A percentile compares a stretch with the other conserved stretches of the same genome.
phyloP scores from a whole-genome alignment of 1,284 basidiomycete species.

The Hypsizygus ulmarius region DNA sequence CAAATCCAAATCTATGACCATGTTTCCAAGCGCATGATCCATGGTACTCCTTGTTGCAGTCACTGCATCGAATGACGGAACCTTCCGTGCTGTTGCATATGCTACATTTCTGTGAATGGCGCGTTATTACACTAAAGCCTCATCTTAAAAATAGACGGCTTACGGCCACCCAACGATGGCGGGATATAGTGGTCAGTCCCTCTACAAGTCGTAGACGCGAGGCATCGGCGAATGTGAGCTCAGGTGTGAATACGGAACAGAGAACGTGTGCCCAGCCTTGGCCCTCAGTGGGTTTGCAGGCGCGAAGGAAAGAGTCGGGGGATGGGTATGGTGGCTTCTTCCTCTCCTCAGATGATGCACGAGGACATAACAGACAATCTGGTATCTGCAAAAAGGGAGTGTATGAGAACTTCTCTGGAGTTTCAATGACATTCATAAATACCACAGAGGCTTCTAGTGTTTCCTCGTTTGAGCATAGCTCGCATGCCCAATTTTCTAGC shows the following conservation, averaged over 20 bases:
- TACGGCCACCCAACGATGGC: conserved; percentile 63
- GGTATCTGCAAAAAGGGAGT: conserved; percentile 47
- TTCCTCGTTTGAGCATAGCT: conserved; percentile 81
- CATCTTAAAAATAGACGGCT: conserved; percentile 26
- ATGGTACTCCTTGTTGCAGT: conserved; percentile 82
- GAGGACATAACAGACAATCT: conserved; percentile 75
- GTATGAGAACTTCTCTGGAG: conserved; percentile 3
- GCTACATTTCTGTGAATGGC: conserved; percentile 46
- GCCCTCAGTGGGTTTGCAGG: conserved; percentile 91
- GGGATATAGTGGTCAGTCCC: conserved; percentile 77
- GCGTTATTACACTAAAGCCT: background rate
- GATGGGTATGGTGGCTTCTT: conserved; percentile 41
- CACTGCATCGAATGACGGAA: conserved; percentile 80
- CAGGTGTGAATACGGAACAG: conserved; percentile 86
- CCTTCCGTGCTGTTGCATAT: conserved; percentile 71
- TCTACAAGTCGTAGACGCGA: conserved; percentile 75
- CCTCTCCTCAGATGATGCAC: conserved; percentile 47
- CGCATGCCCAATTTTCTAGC: conserved; percentile 78
- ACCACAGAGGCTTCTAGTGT: conserved; percentile 76
- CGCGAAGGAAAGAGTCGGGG: conserved; percentile 73
- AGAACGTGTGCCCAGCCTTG: conserved; percentile 91
- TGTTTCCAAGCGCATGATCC: conserved; percentile 87
- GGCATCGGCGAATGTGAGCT: conserved; percentile 78
- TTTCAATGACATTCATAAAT: conserved; percentile 22
- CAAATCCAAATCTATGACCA: conserved; percentile 86